Evolutionary conservation across 345 rosid genomes (phyloP).

Genomic region (Boechera stricta): DNA sequence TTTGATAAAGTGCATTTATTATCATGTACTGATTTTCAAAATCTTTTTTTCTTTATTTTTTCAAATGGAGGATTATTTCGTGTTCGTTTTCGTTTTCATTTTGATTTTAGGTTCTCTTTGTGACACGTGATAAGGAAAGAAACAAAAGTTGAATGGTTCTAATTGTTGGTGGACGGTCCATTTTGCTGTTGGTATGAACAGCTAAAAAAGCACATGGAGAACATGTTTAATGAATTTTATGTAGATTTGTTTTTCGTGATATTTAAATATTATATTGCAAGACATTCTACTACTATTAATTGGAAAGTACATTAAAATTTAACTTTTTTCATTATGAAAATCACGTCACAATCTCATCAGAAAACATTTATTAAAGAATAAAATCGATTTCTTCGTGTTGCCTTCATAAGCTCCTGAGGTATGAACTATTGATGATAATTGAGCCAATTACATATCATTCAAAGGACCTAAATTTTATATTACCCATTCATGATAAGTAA

Average conservation of each 20-base stretch:
- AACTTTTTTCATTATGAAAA: too few relatives aligned
- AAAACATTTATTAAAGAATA: too few relatives aligned
- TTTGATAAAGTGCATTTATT: conserved; percentile 15
- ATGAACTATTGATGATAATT: too few relatives aligned
- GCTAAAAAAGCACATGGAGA: conserved; percentile 28
- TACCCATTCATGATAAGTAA: too few relatives aligned
- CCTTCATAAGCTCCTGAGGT: too few relatives aligned
- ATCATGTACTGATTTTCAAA: conserved; percentile 29
- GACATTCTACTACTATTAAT: too few relatives aligned
- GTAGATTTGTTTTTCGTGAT: not conserved
- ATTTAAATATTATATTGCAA: not conserved
- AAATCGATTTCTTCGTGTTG: too few relatives aligned
- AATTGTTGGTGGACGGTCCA: conserved; percentile 44
- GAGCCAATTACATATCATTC: too few relatives aligned
- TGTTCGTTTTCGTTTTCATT: not conserved
- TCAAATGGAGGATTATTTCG: not conserved
- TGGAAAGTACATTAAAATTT: too few relatives aligned
- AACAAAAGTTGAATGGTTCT: conserved; percentile 19
- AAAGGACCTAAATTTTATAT: too few relatives aligned
- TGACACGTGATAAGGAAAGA: conserved; percentile 22
- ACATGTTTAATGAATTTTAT: conserved; percentile 27
- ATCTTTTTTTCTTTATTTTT: not conserved
- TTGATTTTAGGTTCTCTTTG: not conserved
- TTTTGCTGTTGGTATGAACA: conserved; percentile 35
- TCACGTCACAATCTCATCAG: too few relatives aligned